Percentiles rank a stretch among this genome's conserved stretches.
Conservation (phyloP, 352 stramenopile species). For the Pythium rishiriense region DNA sequence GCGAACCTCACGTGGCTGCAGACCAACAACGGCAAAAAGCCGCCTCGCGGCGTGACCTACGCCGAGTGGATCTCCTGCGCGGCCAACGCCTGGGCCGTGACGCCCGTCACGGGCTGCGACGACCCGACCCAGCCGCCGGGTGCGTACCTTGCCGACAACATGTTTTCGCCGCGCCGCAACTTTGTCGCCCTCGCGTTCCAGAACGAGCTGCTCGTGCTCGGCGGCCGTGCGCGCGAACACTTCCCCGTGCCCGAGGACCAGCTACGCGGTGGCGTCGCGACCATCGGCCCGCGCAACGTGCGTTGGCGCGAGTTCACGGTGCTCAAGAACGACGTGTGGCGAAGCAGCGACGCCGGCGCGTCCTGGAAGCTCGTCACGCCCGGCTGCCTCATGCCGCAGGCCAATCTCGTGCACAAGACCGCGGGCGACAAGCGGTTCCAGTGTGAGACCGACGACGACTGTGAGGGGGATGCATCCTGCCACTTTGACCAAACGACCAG, state of each 20-base stretch:
- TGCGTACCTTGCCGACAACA: conserved; percentile 71
- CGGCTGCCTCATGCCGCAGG: conserved; percentile 59
- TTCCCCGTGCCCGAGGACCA: conserved; percentile 53
- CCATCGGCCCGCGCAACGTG: conserved; percentile 33
- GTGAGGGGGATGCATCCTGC: conserved; percentile 62
- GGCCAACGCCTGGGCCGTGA: conserved; percentile 47
- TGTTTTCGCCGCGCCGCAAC: conserved; percentile 74
- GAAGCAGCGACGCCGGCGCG: conserved; percentile 62
- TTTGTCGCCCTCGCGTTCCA: conserved; percentile 63
- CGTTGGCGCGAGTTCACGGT: conserved; percentile 69
- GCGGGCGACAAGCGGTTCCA: conserved; percentile 39
- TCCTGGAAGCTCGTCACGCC: conserved; percentile 76
- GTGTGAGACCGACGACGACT: conserved; percentile 68
- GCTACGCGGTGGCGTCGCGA: conserved; percentile 39
- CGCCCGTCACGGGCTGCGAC: conserved; percentile 48
- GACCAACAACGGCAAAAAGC: conserved; percentile 67
- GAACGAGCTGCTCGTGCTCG: conserved; percentile 62
- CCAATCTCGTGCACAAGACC: conserved; percentile 49
- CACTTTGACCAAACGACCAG: conserved; percentile 43
- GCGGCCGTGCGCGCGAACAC: conserved; percentile 61
- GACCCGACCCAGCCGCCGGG: conserved; percentile 61
- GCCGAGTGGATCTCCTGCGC: conserved; percentile 68
- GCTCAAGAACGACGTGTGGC: conserved; percentile 82
- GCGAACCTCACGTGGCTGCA: conserved; percentile 70
- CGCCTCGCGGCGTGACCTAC: conserved; percentile 60